Evolutionary conservation across 495 filamentous ascomycete genomes (phyloP), one percentile per base, ranked within the genome.

Genomic region (Aspergillus campestris): DNA sequence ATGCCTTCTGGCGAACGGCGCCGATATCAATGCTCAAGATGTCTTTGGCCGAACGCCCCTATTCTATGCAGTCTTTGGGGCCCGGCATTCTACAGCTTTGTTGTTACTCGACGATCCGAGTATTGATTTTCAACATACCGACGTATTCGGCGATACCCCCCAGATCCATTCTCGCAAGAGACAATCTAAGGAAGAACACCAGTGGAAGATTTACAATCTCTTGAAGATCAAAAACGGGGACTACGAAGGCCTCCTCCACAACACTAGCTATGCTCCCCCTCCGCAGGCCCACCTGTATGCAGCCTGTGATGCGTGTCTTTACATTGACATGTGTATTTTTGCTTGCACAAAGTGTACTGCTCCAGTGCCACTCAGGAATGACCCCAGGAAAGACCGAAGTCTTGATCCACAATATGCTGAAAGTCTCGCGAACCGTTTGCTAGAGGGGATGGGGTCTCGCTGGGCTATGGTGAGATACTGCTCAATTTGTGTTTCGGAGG

Each of bases 21-120:
- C 33, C 9, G 38, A 51, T 12, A 38, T 51, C 37, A 39, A 51
- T 48, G 44, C 44, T 11, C 15, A 30, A 42, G 49, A 51, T 30
- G 8, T 18, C 6, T 12, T 41, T 45, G 49, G 49, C 27, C 32
- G 12, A 7, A 51, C 49, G 32, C 49, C 49, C 10, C 29, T 51
- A 10, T 40, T 51, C 36, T 44, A 49, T 29, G 32, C 32, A 3
- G 12, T 34, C 12, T 34, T 34, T 5, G 32, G 32, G 32, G 9
- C 9, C 5, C 32, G 32, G 32, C 32, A 10, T 34, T 34, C 32
- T 34, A 10, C 32, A 12, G 12, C 32, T 34, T 5, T 34, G 12
- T 12, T 34, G 9, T 34, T 34, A 12, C 32, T 34, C 32, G 32
- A 34, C 32, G 9, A 34, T 5, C 32, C 12, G 32, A 12, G 32